Conservation (phyloP, 164 flowering plant genomes). For the Litsea cubeba region DNA sequence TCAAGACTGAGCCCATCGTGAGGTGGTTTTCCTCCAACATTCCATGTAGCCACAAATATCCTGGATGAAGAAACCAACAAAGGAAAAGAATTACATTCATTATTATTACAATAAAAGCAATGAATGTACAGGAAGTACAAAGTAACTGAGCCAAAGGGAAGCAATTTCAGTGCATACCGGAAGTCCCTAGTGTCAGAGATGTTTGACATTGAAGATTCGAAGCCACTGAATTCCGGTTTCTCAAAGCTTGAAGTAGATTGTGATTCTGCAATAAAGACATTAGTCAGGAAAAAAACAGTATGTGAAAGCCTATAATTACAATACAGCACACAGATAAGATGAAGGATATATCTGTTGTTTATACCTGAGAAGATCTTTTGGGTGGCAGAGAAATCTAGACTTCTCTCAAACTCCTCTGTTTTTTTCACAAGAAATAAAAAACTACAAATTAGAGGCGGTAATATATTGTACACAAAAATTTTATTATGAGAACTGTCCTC, state of each 20-base stretch:
- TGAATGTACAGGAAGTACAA: not conserved
- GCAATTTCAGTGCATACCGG: slow-evolving; percentile 23
- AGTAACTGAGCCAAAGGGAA: not conserved
- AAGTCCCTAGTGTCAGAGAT: slow-evolving; percentile 21
- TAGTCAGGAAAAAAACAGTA: not conserved
- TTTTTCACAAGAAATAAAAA: slow-evolving; percentile 3
- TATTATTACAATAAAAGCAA: not conserved
- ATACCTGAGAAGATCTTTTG: slow-evolving; percentile 17
- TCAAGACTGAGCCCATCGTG: slow-evolving; percentile 45
- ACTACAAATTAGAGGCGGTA: not conserved
- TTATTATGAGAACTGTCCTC: too few species aligned
- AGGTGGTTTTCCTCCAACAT: slow-evolving; percentile 77
- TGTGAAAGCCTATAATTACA: not conserved
- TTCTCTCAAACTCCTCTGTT: slow-evolving; percentile 11
- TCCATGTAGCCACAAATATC: slow-evolving; percentile 79
- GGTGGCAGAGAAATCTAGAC: slow-evolving; percentile 8
- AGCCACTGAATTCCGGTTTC: slow-evolving; percentile 15
- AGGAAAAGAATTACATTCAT: not conserved
- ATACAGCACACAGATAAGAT: not conserved
- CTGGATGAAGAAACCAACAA: slow-evolving; percentile 21
- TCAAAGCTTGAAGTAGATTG: slow-evolving; percentile 17
- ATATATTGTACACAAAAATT: too few species aligned
- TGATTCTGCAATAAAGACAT: slow-evolving; percentile 23
- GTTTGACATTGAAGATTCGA: slow-evolving; percentile 22
- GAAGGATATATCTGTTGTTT: not conserved